Base-by-base conservation (phyloP, 1,284 basidiomycete species). In the Golubevia sp. region DNA sequence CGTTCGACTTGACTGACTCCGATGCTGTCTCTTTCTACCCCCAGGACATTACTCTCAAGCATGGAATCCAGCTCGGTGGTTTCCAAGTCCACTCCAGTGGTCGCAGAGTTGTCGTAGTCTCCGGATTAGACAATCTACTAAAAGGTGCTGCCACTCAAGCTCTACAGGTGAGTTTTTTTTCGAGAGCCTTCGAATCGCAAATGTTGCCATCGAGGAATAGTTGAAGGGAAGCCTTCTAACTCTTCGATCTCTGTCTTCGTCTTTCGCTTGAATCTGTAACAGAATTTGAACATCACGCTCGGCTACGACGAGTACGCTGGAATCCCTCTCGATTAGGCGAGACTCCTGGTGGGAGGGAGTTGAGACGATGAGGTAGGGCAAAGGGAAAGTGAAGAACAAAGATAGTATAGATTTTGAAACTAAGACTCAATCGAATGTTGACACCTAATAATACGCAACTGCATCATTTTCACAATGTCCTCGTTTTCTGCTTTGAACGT, bases 91-190 rank as follows among this genome's bases (percentile, higher is more conserved):
- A 97, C 84, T 92, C 90, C 64, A 88, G 88, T 49, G 92, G 93
- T 0, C 91, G 93, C 77, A 87, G 96, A 53, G 96, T 92, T 2
- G 96, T 99, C 18, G 89, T 97, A 4, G 93, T 97, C 11, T 65
- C 60, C 24, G 56, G 58, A 8, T 66, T 99, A 71, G 97, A 99
- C 84, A 99, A 99, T 85, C 85, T 99, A 64, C 87, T 99, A 67
- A 99, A 99, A 85, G 96, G 96, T 8, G 97, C 96, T 55, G 96
- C 96, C 5, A 99, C 96, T 20, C 97, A 99, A 85, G 98, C 95
- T 84, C 82, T 99, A 64, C 94, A 95, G 87, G 92, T 93, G 63
- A 49, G 89, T 82, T 11, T 53, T 20, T 53, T 26, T 61, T 13
- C 50, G 30, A 34, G 30, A 34, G 30, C 5, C 11, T 34, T 11